Evolutionary conservation across 345 rosid species (phyloP).

Genomic region (Salix udensis): DNA sequence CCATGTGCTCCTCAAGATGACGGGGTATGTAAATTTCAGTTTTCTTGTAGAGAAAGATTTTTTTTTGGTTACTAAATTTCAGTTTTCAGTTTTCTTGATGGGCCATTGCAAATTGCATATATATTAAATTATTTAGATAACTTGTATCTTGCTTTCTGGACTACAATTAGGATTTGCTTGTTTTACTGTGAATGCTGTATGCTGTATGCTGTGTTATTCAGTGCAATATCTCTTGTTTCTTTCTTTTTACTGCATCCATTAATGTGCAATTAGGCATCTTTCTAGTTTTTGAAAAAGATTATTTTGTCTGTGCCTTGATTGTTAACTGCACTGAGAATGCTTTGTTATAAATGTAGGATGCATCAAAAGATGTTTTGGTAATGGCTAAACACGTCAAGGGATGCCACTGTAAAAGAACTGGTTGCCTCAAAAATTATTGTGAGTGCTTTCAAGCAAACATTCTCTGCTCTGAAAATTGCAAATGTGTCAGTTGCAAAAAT

Average conservation of each 20-base stretch:
- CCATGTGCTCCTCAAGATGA: conserved; percentile 12
- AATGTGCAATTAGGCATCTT: no score
- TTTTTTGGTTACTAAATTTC: not conserved
- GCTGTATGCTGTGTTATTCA: no score
- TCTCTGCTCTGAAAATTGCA: conserved; percentile 48
- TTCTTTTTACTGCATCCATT: no score
- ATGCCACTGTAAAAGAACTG: conserved; percentile 50
- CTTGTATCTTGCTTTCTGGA: no score
- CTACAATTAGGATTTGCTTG: no score
- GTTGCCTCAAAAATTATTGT: conserved; percentile 54
- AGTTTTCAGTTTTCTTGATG: no score
- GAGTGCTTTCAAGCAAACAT: conserved; percentile 57
- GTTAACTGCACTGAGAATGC: conserved; percentile 5
- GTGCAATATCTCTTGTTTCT: no score
- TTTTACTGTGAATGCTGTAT: no score
- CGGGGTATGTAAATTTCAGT: conserved; percentile 27
- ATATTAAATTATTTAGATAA: not conserved
- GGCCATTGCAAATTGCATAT: no score
- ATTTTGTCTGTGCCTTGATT: not conserved
- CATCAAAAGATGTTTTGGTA: conserved; percentile 16
- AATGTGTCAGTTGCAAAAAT: conserved; percentile 34
- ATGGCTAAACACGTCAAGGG: conserved; percentile 41
- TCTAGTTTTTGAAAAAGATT: no score
- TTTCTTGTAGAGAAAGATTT: not conserved
- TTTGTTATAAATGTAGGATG: conserved; percentile 23